phyloP scores from a whole-genome alignment of 306 rosid genomes.

The Trichosanthes cucumerina region DNA sequence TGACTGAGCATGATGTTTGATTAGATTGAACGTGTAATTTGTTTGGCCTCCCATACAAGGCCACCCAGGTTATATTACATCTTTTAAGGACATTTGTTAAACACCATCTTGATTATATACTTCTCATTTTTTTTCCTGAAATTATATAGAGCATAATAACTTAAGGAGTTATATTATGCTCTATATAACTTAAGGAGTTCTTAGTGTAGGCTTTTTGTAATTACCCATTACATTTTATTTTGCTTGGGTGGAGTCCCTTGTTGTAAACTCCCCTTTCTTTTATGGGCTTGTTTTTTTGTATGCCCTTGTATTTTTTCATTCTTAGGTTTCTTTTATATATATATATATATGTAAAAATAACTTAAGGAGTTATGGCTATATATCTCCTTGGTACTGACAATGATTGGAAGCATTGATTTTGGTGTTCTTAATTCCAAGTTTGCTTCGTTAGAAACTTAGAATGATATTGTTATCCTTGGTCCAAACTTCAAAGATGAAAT shows the following conservation, averaged over 20 bases:
- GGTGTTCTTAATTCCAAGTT: not conserved
- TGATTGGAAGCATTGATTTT: not conserved
- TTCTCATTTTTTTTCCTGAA: not conserved
- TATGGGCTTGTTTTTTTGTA: too few relatives aligned
- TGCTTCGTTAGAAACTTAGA: not conserved
- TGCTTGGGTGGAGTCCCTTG: too few relatives aligned
- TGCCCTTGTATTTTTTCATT: too few relatives aligned
- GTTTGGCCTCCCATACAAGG: not conserved
- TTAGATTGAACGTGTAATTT: not conserved
- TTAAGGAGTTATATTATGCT: not conserved
- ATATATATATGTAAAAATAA: too few relatives aligned
- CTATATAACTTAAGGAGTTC: too few relatives aligned
- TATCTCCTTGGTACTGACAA: not conserved
- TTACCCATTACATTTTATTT: too few relatives aligned
- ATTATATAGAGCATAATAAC: not conserved
- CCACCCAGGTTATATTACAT: not conserved
- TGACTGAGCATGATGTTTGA: not conserved
- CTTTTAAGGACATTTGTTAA: not conserved
- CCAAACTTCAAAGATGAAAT: not conserved
- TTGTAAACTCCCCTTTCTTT: too few relatives aligned
- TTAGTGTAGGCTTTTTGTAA: too few relatives aligned
- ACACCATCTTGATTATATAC: not conserved
- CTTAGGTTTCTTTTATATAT: too few relatives aligned
- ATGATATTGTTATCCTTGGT: not conserved
- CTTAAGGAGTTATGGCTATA: not conserved